These are phyloP conservation scores for Schizosaccharomyces japonicus DNA, from an alignment of 805 yeast species.

Conservation along the genomic window DNA sequence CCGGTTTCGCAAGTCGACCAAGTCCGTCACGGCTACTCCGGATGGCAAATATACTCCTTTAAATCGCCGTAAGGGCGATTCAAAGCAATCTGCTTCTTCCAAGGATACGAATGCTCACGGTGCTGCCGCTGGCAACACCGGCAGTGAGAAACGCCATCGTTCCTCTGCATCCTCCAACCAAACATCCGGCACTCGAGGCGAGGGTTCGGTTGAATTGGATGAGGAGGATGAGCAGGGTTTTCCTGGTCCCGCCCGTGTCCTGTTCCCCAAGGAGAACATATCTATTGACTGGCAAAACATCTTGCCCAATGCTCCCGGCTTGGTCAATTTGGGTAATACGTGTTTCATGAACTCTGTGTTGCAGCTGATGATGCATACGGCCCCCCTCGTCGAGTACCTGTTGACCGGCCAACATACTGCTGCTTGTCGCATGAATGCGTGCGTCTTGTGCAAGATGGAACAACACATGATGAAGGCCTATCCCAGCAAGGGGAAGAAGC, in stretches of 20 bases:
- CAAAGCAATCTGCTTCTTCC: neutral
- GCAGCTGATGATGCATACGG: conserved; percentile 72
- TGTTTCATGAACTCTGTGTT: conserved; percentile 92
- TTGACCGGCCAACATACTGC: conserved; percentile 32
- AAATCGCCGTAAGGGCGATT: neutral
- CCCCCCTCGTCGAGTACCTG: conserved; percentile 70
- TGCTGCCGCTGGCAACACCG: neutral
- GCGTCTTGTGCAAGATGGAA: conserved; percentile 10
- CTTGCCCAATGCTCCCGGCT: conserved; percentile 23
- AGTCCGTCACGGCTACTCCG: neutral
- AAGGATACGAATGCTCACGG: neutral
- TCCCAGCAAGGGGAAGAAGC: neutral
- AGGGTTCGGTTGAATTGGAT: neutral
- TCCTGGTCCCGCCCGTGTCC: conserved; percentile 3
- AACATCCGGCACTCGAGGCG: neutral
- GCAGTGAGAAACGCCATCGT: neutral
- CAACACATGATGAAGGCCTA: conserved; percentile 10
- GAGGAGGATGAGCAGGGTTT: neutral
- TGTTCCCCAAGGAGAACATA: neutral
- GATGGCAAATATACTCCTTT: neutral
- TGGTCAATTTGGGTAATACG: conserved; percentile 79
- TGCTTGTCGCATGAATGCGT: conserved; percentile 19
- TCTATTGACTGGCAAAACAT: conserved; percentile 5
- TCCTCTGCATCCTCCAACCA: neutral
- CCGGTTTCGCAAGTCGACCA: neutral